Conservation (phyloP, 2,329 filamentous ascomycete genomes). For the Microdochium trichocladiopsis region DNA sequence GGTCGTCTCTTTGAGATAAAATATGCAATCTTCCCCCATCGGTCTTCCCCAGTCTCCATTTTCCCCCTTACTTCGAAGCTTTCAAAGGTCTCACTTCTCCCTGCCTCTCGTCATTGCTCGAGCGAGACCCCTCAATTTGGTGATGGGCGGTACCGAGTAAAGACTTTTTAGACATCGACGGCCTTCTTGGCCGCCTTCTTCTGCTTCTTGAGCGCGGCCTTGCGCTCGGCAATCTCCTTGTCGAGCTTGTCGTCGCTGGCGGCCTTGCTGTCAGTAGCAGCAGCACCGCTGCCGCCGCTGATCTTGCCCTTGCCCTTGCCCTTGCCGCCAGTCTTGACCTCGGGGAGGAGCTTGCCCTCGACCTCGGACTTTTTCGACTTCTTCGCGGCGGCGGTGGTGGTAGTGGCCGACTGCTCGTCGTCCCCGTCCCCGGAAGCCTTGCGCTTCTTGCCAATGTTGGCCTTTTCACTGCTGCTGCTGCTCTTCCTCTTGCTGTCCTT, state of each 20-base stretch:
- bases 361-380: slow-evolving; percentile 15
- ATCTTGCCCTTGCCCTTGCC: slow-evolving; percentile 10
- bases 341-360: not conserved
- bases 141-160: too few species aligned
- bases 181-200: slow-evolving; percentile 50
- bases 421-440: slow-evolving; percentile 35
- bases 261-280: too few species aligned
- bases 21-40: too few species aligned
- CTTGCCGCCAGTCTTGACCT: slow-evolving; percentile 29
- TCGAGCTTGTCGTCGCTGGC: slow-evolving; percentile 46
- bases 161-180: slow-evolving; percentile 30
- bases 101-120: slow-evolving; percentile 3
- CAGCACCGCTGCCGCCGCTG: slow-evolving; percentile 11
- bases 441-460: slow-evolving; percentile 60
- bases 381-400: slow-evolving; percentile 13
- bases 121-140: too few species aligned
- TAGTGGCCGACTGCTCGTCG: too few species aligned
- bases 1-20: too few species aligned
- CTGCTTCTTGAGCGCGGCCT: slow-evolving; percentile 50
- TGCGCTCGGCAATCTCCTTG: slow-evolving; percentile 53
- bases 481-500: slow-evolving; percentile 8
- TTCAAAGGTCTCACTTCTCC: too few species aligned
- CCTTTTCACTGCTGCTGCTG: slow-evolving; percentile 22
- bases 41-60: too few species aligned
- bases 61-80: too few species aligned